Evolutionary conservation across 2,329 filamentous ascomycete species (phyloP), one percentile per base, ranked within the genome.

Genomic region (Torrubiellomyces zombiae): DNA sequence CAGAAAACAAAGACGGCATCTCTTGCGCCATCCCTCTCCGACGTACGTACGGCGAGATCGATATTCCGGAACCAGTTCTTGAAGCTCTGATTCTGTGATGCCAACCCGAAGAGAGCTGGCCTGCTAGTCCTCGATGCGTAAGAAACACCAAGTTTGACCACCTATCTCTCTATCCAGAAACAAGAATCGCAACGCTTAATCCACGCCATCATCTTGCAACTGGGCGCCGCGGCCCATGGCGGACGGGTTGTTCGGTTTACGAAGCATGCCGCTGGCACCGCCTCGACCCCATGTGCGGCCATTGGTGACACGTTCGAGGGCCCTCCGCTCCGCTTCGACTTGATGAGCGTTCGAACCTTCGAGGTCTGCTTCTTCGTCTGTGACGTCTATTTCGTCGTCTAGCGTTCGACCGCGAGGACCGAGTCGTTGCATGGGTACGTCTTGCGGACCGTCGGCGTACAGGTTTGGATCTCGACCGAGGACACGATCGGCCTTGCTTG

Each of bases 401-500:
- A 60, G 33, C 9, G 51, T 51, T 24, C 50, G 50, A 9, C 63
- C 63, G 8, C 50, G 44, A 2, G 53, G 50, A 32, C 52, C 63
- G 9, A 67, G 50, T 3, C 58, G 54, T 14, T 50, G 51, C 53
- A 67, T 51, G 2, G 55, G 50, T 23, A 60, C 47, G 16, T 51
- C 44, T 15, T 53, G 44, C 24, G 54, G 51, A 20, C 51, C 51
- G 34, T 71, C 63, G 7, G 51, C 56, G 35, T 69, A 69, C 9
- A 65, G 42, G 35, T 57, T 62, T 8, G 65, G 63, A 29, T 68
- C 64, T 4, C 66, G 58, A 18, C 67, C 66, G 2, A 71, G 53
- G 3, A 71, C 50, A 16, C 65, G 58, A 37, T 71, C 67, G 5
- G 67, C 67, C 37, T 71, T 71, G 39, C 61, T 67, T 9, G 55